Evolutionary conservation across 2,329 filamentous ascomycete genomes (phyloP).

Genomic region (Cordyceps fumosorosea): DNA sequence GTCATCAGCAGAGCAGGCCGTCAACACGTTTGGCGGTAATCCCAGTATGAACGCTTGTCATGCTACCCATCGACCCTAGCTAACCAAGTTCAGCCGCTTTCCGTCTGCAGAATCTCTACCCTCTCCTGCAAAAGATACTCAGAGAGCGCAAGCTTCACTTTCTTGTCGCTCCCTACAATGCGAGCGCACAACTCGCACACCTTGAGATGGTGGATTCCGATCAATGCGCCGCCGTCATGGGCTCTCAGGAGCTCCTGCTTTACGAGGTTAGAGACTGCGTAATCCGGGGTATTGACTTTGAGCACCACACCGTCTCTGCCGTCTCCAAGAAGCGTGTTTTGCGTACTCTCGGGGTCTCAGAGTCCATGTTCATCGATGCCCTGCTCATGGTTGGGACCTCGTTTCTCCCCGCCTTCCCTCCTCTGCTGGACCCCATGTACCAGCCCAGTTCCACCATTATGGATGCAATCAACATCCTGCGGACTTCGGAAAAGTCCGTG

Average conservation of each 20-base stretch:
- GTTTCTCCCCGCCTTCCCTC: conserved; percentile 73
- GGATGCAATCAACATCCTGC: conserved; percentile 73
- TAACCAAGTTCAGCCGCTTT: conserved; percentile 53
- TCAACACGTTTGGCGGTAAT: conserved; percentile 73
- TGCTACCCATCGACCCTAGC: conserved; percentile 15
- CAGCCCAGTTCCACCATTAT: conserved; percentile 57
- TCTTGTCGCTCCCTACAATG: conserved; percentile 79
- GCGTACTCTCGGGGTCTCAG: conserved; percentile 56
- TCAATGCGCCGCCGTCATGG: conserved; percentile 72
- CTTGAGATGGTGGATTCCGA: conserved; percentile 62
- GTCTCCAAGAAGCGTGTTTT: conserved; percentile 64
- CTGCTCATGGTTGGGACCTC: conserved; percentile 76
- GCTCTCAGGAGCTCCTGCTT: conserved; percentile 75
- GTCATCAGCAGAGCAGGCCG: conserved; percentile 71
- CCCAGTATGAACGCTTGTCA: conserved; percentile 50
- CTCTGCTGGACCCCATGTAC: conserved; percentile 57
- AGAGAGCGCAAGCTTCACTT: conserved; percentile 64
- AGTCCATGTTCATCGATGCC: conserved; percentile 75
- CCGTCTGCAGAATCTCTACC: conserved; percentile 64
- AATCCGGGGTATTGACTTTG: conserved; percentile 61
- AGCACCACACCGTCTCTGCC: conserved; percentile 54
- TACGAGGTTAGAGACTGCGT: conserved; percentile 78
- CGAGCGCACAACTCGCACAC: conserved; percentile 80
- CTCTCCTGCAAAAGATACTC: conserved; percentile 69
- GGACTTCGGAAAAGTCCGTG: conserved; percentile 60